A percentile compares a stretch with the other conserved stretches of the same genome.
Evolutionary conservation across 768 basidiomycete species (phyloP).

Genomic region (Naganishia onofrii): DNA sequence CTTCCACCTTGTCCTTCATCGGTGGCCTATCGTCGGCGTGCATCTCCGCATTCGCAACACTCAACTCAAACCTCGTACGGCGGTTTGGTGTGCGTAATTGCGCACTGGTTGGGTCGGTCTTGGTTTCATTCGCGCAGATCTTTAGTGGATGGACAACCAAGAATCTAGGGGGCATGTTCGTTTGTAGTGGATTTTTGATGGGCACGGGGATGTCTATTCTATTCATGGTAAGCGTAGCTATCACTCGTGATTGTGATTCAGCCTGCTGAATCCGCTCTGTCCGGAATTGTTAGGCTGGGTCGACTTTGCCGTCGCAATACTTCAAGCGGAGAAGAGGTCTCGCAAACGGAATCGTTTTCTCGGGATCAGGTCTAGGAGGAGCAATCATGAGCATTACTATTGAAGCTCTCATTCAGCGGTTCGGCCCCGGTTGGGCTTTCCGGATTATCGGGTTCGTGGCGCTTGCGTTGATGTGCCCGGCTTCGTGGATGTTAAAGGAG

Average conservation of each 20-base stretch:
- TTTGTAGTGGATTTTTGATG: conserved; percentile 32
- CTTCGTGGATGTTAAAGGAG: conserved; percentile 34
- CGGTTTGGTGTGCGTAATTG: conserved; percentile 33
- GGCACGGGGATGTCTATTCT: conserved; percentile 28
- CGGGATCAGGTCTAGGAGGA: conserved; percentile 40
- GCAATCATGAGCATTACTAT: conserved; percentile 34
- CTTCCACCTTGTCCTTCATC: conserved; percentile 39
- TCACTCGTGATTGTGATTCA: too few species aligned
- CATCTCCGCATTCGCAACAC: conserved; percentile 33
- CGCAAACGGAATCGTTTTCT: conserved; percentile 42
- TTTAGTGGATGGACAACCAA: conserved; percentile 30
- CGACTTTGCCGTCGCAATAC: conserved; percentile 34
- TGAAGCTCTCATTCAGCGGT: conserved; percentile 28
- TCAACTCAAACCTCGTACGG: conserved; percentile 31
- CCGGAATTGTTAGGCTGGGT: too few species aligned
- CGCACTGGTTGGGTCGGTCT: conserved; percentile 16
- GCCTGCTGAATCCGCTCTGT: too few species aligned
- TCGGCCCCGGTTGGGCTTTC: conserved; percentile 40
- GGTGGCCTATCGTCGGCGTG: conserved; percentile 32
- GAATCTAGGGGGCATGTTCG: conserved; percentile 32
- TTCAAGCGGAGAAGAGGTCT: conserved; percentile 35
- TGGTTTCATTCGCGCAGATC: conserved; percentile 31
- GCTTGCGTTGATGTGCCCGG: conserved; percentile 28
- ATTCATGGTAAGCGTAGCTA: conserved; percentile 27
- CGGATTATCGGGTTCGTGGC: conserved; percentile 36